phyloP scores from a whole-genome alignment of 2,329 filamentous ascomycete genomes.

The Raffaelea ambrosiae region DNA sequence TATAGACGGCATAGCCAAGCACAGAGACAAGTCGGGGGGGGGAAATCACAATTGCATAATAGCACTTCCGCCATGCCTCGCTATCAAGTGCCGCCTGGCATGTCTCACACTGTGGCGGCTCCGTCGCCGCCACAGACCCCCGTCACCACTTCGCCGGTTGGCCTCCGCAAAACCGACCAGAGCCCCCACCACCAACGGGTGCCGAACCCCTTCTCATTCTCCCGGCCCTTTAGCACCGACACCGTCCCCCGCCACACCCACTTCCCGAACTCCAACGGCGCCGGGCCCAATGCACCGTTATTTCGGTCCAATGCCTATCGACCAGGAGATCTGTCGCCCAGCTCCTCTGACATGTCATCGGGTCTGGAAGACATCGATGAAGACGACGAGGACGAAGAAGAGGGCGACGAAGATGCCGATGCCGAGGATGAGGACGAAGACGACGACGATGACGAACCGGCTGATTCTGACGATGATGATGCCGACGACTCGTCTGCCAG shows the following conservation, averaged over 20 bases:
- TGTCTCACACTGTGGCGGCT: constrained; percentile 20
- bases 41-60: too few relatives aligned
- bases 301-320: constrained; percentile 19
- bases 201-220: neutral
- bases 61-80: neutral
- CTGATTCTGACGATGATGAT: constrained; percentile 4
- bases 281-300: constrained; percentile 21
- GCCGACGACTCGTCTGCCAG: constrained; percentile 13
- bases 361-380: constrained; percentile 6
- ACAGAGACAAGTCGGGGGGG: too few relatives aligned
- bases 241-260: constrained; percentile 15
- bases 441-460: neutral
- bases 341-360: constrained; percentile 22
- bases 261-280: constrained; percentile 19
- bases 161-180: constrained; percentile 18
- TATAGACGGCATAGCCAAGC: too few relatives aligned
- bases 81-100: neutral
- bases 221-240: constrained; percentile 1
- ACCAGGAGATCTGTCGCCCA: constrained; percentile 29
- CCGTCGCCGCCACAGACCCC: constrained; percentile 35
- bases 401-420: neutral
- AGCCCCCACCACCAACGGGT: neutral
- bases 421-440: constrained; percentile 5
- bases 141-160: constrained; percentile 23
- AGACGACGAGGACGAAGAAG: neutral